Evolutionary conservation across 306 rosid species (phyloP).

Genomic region (Gastrolobium villosum): DNA sequence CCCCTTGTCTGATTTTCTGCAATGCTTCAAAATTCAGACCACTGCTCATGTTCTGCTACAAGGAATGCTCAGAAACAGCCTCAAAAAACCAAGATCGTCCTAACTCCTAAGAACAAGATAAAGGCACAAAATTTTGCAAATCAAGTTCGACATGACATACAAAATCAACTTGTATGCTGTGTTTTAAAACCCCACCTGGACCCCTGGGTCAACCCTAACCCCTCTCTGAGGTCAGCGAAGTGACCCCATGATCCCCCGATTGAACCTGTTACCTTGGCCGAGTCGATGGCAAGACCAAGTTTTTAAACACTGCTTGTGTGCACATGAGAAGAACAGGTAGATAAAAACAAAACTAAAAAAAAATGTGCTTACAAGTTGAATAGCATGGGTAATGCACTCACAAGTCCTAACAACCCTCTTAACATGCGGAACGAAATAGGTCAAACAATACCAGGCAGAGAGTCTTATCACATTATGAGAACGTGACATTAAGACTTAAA

Average conservation of each 20-base stretch:
- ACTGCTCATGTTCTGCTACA: slow-evolving; percentile 28
- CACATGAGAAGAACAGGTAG: background rate
- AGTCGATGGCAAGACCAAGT: too few species aligned
- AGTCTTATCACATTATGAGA: slow-evolving; percentile 3
- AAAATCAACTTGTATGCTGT: background rate
- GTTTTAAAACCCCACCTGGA: too few species aligned
- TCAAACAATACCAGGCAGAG: background rate
- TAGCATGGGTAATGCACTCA: background rate
- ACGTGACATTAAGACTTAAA: background rate
- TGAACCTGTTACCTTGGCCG: too few species aligned
- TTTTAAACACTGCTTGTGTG: too few species aligned
- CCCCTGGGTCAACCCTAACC: too few species aligned
- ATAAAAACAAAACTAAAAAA: background rate
- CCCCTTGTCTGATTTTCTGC: slow-evolving; percentile 5
- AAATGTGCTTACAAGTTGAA: background rate
- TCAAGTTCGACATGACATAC: background rate
- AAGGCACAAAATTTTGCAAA: slow-evolving; percentile 10
- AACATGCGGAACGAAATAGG: slow-evolving; percentile 6
- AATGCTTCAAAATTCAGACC: slow-evolving; percentile 37
- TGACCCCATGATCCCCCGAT: too few species aligned
- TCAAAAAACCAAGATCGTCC: slow-evolving; percentile 29
- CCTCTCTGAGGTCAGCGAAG: too few species aligned
- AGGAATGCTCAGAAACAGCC: slow-evolving; percentile 17
- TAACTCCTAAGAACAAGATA: slow-evolving; percentile 25
- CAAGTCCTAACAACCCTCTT: slow-evolving; percentile 9